A percentile compares a stretch with the other conserved stretches of the same genome.
These are phyloP conservation scores for Ilyonectria robusta DNA, from an alignment of 2,329 filamentous ascomycete species.

Conservation along the genomic window DNA sequence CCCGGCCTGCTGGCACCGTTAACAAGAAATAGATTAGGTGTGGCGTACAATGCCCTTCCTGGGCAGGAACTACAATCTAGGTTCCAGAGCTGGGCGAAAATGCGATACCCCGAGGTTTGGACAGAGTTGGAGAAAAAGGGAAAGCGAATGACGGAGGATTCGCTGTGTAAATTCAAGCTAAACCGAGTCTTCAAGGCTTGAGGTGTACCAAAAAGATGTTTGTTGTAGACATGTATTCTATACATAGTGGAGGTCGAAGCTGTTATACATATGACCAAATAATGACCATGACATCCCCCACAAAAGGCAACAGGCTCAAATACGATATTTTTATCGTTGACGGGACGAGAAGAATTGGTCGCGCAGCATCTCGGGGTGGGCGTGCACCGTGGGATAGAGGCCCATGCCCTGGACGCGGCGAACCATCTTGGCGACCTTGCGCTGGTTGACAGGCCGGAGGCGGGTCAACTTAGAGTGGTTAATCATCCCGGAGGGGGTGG, in stretches of 20 bases:
- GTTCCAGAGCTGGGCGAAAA: conserved; percentile 81
- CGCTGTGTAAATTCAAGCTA: conserved; percentile 65
- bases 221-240: conserved; percentile 54
- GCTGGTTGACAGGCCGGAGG: conserved; percentile 89
- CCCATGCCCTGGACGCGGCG: conserved; percentile 90
- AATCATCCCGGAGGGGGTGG: conserved; percentile 88
- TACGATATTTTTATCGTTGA: conserved; percentile 30
- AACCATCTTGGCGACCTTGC: conserved; percentile 93
- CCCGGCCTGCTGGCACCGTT: conserved; percentile 15
- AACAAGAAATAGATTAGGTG: conserved; percentile 72
- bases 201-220: conserved; percentile 53
- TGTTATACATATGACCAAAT: conserved; percentile 55
- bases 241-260: conserved; percentile 51
- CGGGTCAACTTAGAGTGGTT: conserved; percentile 82
- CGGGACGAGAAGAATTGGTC: conserved; percentile 51
- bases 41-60: conserved; percentile 81
- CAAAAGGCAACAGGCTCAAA: conserved; percentile 28
- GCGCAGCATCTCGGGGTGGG: conserved; percentile 85
- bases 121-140: conserved; percentile 71
- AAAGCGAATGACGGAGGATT: conserved; percentile 59
- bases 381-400: conserved; percentile 91
- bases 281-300: conserved; percentile 46
- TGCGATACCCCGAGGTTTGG: conserved; percentile 80
- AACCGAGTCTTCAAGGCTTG: conserved; percentile 63
- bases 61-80: conserved; percentile 75